Conservation (phyloP, 768 basidiomycete genomes). For the Hypholoma sublateritium region DNA sequence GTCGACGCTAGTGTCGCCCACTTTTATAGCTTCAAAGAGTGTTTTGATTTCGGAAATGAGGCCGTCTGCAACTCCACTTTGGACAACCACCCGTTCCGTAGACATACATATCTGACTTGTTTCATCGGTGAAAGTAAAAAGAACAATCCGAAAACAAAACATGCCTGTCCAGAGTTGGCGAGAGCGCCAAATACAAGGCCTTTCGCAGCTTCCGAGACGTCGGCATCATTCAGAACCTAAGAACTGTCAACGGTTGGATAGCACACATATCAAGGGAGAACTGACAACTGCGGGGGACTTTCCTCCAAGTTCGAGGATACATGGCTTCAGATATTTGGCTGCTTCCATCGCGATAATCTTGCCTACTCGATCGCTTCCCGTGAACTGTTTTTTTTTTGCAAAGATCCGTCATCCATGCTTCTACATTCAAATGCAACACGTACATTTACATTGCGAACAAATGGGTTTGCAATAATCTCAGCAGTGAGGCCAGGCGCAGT, state of each 20-base stretch:
- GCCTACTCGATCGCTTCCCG: constrained; percentile 55
- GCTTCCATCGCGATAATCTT: constrained; percentile 53
- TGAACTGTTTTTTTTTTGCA: constrained; percentile 40
- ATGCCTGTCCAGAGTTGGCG: constrained; percentile 43
- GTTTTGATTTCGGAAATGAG: constrained; percentile 35
- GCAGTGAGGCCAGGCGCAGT: constrained; percentile 43
- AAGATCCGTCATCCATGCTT: background rate
- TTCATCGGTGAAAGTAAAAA: background rate
- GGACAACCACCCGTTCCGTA: constrained; percentile 56
- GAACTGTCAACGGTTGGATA: background rate
- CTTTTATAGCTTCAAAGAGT: constrained; percentile 33
- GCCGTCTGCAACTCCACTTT: constrained; percentile 34
- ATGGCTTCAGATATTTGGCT: constrained; percentile 55
- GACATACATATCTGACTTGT: constrained; percentile 51
- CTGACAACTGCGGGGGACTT: constrained; percentile 52
- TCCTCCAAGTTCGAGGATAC: constrained; percentile 55
- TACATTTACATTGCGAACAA: constrained; percentile 54
- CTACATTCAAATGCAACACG: constrained; percentile 7
- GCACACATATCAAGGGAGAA: background rate
- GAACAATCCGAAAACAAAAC: background rate
- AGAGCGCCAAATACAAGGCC: constrained; percentile 45
- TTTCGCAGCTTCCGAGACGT: constrained; percentile 52
- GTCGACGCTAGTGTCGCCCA: constrained; percentile 35
- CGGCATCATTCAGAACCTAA: constrained; percentile 54
- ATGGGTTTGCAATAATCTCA: constrained; percentile 55